Evolutionary conservation across 2,329 filamentous ascomycete species (phyloP), one percentile per base, ranked within the genome.

Genomic region (Macrophomina phaseolina): DNA sequence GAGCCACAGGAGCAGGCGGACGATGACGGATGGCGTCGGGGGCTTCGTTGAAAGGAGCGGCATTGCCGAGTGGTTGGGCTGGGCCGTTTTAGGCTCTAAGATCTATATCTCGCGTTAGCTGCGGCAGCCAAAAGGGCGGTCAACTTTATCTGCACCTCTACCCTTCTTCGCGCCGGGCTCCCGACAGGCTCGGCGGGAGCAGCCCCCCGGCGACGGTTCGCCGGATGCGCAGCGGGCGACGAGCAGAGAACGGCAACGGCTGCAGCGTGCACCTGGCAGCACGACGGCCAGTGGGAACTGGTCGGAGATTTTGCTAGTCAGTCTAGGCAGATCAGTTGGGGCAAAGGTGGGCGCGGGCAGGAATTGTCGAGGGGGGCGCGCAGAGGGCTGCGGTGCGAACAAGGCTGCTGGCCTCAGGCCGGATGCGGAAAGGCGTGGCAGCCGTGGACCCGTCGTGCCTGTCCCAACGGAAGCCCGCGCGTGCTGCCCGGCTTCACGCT

Each of bases 301-400:
- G 30, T 28, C 58, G 45, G 58, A 62, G 58, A 62, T 48, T 49
- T 48, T 36, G 9, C 58, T 48, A 65, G 63, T 65, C 42, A 64
- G 16, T 23, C 34, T 7, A 16, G 18, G 46, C 18, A 28, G 11
- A 9, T 28, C n/a, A 55, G 28, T 49, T 55, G 63, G 40, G 42
- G 63, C 48, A 58, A 56, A 38, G 63, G 58, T 46, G 38, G 40
- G 30, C 52, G 40, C 7, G 5, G 55, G 38, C 40, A 32, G 14
- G 38, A 36, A 45, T 48, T 34, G 49, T 32, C 16, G 56, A 34
- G 18, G 14, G 18, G 11, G 16, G 5, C 23, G 36, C 23, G 36
- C 18, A 18, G 32, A 28, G 30, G 51, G 32, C 51, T 58, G 63
- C 52, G n/a, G 51, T 38, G 51, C 40, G 63, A 49, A 48, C 63